Percentiles rank a stretch among this genome's conserved stretches.
These are phyloP conservation scores for Schwanniomyces pseudopolymorphus DNA, from an alignment of 805 yeast genomes.

Conservation along the genomic window DNA sequence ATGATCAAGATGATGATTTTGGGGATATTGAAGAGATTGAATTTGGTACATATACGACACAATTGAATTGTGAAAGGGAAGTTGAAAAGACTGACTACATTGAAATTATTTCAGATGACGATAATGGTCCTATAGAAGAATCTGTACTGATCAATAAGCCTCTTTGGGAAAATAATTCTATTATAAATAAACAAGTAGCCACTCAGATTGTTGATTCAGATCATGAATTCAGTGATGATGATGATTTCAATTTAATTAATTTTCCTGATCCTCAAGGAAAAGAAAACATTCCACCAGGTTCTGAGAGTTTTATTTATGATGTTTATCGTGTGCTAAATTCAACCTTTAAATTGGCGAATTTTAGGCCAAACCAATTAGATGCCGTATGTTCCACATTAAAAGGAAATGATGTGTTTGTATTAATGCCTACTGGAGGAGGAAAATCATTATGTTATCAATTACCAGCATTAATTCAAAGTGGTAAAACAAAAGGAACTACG, in stretches of 20 bases:
- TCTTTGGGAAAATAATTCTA: background rate
- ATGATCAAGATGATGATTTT: slow-evolving; percentile 9
- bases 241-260: slow-evolving; percentile 22
- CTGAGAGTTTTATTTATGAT: slow-evolving; percentile 66
- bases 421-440: slow-evolving; percentile 99
- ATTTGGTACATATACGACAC: slow-evolving; percentile 30
- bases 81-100: slow-evolving; percentile 28
- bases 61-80: slow-evolving; percentile 42
- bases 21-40: slow-evolving; percentile 17
- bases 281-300: slow-evolving; percentile 26
- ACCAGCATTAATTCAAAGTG: slow-evolving; percentile 81
- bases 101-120: slow-evolving; percentile 38
- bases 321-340: slow-evolving; percentile 55
- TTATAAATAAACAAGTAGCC: slow-evolving; percentile 2
- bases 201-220: slow-evolving; percentile 12
- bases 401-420: slow-evolving; percentile 87
- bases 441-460: slow-evolving; percentile 93
- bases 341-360: slow-evolving; percentile 62
- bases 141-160: background rate
- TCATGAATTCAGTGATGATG: slow-evolving; percentile 33
- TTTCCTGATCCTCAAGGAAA: slow-evolving; percentile 17
- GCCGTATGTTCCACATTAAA: slow-evolving; percentile 75
- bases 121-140: slow-evolving; percentile 14
- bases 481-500: slow-evolving; percentile 79
- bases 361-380: slow-evolving; percentile 81